Percentiles rank a stretch among this genome's conserved stretches.
Conservation (phyloP, 257 asterid genomes). For the Ilex aquifolium region DNA sequence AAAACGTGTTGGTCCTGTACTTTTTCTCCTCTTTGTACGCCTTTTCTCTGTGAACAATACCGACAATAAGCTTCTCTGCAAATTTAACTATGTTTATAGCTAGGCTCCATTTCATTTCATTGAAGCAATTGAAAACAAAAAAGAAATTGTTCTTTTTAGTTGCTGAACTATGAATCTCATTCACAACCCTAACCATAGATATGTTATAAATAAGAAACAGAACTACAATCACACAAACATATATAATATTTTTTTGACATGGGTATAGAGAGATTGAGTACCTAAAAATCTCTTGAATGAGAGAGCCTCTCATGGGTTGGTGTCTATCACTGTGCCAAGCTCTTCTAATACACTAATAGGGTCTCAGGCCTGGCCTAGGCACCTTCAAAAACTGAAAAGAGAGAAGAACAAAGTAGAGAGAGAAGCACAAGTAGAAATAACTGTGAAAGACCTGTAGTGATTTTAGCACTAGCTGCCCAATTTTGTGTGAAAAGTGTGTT, state of each 20-base stretch:
- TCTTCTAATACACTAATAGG: conserved; percentile 88
- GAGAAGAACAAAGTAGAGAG: not conserved
- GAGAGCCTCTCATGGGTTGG: conserved; percentile 86
- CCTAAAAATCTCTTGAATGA: conserved; percentile 95
- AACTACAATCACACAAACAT: not conserved
- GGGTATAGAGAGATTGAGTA: conserved; percentile 3
- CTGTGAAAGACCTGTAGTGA: not conserved
- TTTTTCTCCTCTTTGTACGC: too few relatives aligned
- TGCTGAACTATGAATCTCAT: conserved; percentile 58
- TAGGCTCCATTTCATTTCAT: too few relatives aligned
- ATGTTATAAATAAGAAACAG: conserved; percentile 1
- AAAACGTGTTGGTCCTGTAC: too few relatives aligned
- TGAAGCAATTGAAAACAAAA: too few relatives aligned
- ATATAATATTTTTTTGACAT: not conserved
- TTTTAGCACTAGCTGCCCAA: too few relatives aligned
- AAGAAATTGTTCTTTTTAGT: conserved; percentile 87
- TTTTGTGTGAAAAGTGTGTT: too few relatives aligned
- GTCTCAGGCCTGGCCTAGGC: conserved; percentile 94
- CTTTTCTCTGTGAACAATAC: too few relatives aligned
- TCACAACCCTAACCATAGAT: conserved; percentile 45
- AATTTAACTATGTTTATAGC: too few relatives aligned
- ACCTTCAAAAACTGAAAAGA: conserved; percentile 30
- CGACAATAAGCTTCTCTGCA: too few relatives aligned
- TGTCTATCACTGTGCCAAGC: conserved; percentile 98
- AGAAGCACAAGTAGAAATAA: too few relatives aligned